Conservation (phyloP, 768 basidiomycete genomes). For the Mycena latifolia region DNA sequence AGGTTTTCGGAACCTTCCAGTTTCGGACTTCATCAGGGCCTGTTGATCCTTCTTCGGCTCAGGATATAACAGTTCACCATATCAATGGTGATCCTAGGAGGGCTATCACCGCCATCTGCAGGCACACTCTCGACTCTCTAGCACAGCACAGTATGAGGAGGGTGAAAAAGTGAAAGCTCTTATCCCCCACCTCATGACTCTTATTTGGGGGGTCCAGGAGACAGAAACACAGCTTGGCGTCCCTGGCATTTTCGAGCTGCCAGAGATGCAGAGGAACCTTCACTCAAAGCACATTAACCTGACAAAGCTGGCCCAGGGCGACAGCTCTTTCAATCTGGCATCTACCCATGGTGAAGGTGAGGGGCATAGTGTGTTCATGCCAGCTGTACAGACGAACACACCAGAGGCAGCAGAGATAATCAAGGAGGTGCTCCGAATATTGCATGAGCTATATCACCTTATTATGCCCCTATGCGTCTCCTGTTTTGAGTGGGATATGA, state of each 20-base stretch:
- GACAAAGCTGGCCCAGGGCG: neutral
- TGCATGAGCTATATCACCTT: slow-evolving; percentile 17
- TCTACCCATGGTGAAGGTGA: slow-evolving; percentile 30
- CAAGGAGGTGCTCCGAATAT: neutral
- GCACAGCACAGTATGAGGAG: slow-evolving; percentile 6
- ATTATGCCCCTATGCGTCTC: slow-evolving; percentile 30
- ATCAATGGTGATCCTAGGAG: slow-evolving; percentile 14
- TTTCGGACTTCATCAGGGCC: too few species aligned
- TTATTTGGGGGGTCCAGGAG: slow-evolving; percentile 8
- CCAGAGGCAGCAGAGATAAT: neutral
- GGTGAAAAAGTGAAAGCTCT: neutral
- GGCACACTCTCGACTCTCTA: slow-evolving; percentile 4
- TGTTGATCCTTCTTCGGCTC: too few species aligned
- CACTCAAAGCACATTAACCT: neutral
- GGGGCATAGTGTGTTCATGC: slow-evolving; percentile 18
- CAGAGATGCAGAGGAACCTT: slow-evolving; percentile 8
- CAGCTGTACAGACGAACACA: slow-evolving; percentile 30
- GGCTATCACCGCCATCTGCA: slow-evolving; percentile 19
- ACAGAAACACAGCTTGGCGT: neutral
- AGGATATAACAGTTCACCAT: too few species aligned
- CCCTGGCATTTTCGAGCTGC: slow-evolving; percentile 9
- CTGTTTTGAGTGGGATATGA: slow-evolving; percentile 30
- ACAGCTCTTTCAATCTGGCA: slow-evolving; percentile 30
- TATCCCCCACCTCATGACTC: neutral
- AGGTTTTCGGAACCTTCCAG: too few species aligned